These are phyloP conservation scores for Amaranthus cruentus DNA, from an alignment of 148 eudicot genomes.

Conservation along the genomic window DNA sequence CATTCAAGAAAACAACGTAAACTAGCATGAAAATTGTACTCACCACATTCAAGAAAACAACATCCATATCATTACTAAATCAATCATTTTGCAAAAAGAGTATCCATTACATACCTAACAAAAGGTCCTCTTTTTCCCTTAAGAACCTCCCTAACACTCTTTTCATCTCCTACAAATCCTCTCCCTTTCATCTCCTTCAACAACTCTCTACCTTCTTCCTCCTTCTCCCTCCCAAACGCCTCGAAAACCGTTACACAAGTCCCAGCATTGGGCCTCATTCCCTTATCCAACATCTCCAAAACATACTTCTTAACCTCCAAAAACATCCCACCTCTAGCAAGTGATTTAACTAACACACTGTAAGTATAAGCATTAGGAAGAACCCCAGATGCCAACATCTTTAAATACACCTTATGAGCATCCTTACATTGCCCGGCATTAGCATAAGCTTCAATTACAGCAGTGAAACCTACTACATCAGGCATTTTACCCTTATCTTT, in stretches of 20 bases:
- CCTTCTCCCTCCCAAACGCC: slow-evolving; percentile 44
- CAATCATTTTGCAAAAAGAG: slow-evolving; percentile 48
- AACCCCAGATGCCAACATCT: slow-evolving; percentile 57
- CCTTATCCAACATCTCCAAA: slow-evolving; percentile 62
- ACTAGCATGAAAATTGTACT: background rate
- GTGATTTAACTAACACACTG: slow-evolving; percentile 47
- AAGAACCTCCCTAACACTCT: slow-evolving; percentile 48
- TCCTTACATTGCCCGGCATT: slow-evolving; percentile 57
- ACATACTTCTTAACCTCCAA: slow-evolving; percentile 52
- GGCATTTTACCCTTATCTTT: slow-evolving; percentile 77
- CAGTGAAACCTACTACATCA: slow-evolving; percentile 77
- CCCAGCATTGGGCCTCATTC: slow-evolving; percentile 51
- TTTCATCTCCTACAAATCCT: slow-evolving; percentile 49
- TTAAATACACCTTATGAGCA: slow-evolving; percentile 40
- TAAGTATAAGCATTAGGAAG: slow-evolving; percentile 67
- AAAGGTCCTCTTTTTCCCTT: slow-evolving; percentile 42
- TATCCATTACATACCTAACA: slow-evolving; percentile 35
- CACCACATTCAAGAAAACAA: background rate
- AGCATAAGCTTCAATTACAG: slow-evolving; percentile 70
- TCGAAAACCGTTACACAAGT: slow-evolving; percentile 47
- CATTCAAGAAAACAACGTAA: background rate
- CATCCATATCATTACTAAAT: background rate
- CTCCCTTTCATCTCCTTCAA: slow-evolving; percentile 43
- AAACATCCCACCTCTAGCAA: slow-evolving; percentile 42
- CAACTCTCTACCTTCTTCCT: slow-evolving; percentile 51